Base-by-base conservation (phyloP, 345 rosid genomes). In the Citrus sinensis region DNA sequence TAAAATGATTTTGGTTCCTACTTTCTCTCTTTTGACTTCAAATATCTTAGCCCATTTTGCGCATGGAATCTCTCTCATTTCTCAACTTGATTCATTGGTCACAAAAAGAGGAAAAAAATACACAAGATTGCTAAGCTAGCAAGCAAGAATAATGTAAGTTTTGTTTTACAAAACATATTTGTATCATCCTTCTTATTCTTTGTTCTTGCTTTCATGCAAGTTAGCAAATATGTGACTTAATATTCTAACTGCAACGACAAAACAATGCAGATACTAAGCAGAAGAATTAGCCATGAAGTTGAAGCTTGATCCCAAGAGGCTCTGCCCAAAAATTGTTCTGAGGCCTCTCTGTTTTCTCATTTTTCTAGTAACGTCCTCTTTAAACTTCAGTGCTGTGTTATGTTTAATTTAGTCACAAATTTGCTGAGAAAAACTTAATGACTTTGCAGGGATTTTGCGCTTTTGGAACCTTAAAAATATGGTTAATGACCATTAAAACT, bases 361-460 rank as follows among this genome's bases (percentile, higher is more conserved):
- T 49, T 40, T 81, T 76, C 72, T 81, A 1, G 86, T 84, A 78
- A 58, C 20, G 34, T 9, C 54, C 58, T 20, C 13, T 7, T 35
- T 39, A 32, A 25, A 4, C 19, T 5, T 8, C 16, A 19, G 6
- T 13, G 39, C 37, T 27, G 13, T 25, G 19, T 64, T 30, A 1
- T 16, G 6, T 34, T 65, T 39, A 39, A 9, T 39, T 17, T 19
- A 1, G 4, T 7, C 22, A 2, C 37, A 40, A 40, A 11, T 40
- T 40, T 71, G 8, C 56, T 37, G 1, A 39, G 20, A 22, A 17
- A 20, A 1, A 24, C 17, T 46, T 19, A 29, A 35, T 64, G 39
- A 20, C 81, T 32, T 65, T 16, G 39, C 68, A 86, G 89, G 87
- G 71, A 0, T 14, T 82, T 34, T 81, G 83, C 32, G 37, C 69